phyloP scores from a whole-genome alignment of 2,329 filamentous ascomycete genomes.

The Aspergillus persii region DNA sequence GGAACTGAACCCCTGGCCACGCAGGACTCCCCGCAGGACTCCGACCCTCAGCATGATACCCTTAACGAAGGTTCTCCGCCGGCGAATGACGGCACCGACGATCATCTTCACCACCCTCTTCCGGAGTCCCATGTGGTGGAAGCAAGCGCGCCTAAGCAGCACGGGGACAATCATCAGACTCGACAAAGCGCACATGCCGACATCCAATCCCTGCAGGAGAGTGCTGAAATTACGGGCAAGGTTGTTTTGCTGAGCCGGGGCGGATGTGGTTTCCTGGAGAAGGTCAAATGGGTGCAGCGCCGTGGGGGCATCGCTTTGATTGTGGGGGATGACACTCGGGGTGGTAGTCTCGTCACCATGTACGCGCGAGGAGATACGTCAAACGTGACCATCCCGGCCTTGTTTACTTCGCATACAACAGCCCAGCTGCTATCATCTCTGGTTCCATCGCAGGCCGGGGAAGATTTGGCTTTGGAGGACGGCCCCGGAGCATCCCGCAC shows the following conservation, averaged over 20 bases:
- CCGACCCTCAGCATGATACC: constrained; percentile 17
- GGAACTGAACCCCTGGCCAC: constrained; percentile 24
- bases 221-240: constrained; percentile 89
- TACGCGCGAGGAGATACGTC: constrained; percentile 96
- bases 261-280: constrained; percentile 93
- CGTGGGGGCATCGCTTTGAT: constrained; percentile 86
- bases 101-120: constrained; percentile 68
- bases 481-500: constrained; percentile 53
- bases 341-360: constrained; percentile 91
- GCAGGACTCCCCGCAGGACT: constrained; percentile 24
- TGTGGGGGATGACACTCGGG: constrained; percentile 88
- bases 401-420: constrained; percentile 93
- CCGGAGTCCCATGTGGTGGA: constrained; percentile 42
- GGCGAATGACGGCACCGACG: constrained; percentile 75
- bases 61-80: constrained; percentile 21
- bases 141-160: constrained; percentile 33
- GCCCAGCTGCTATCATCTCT: constrained; percentile 88
- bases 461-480: constrained; percentile 61
- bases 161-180: constrained; percentile 30
- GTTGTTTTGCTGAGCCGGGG: constrained; percentile 87
- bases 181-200: constrained; percentile 66
- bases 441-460: constrained; percentile 67
- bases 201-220: constrained; percentile 87
- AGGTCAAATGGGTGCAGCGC: constrained; percentile 94
- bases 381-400: constrained; percentile 87